A percentile compares a stretch with the other conserved stretches of the same genome.
These are phyloP conservation scores for Boletus bicolor DNA, from an alignment of 768 basidiomycete genomes.

Conservation along the genomic window DNA sequence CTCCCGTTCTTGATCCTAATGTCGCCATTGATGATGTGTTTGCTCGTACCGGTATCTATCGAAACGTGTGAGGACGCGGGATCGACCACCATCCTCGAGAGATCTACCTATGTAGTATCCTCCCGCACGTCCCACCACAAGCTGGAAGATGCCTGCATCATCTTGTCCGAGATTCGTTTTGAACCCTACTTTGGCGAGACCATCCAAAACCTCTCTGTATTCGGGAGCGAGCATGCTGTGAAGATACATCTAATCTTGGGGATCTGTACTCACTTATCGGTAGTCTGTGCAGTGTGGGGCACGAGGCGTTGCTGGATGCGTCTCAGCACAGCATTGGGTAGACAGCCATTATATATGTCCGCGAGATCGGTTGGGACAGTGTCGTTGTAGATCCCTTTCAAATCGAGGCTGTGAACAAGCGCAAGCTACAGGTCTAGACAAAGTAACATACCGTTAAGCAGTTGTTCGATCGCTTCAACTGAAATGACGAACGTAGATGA, in stretches of 20 bases:
- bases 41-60: conserved; percentile 39
- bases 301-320: conserved; percentile 21
- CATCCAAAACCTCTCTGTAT: conserved; percentile 35
- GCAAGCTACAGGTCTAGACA: not conserved
- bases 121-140: conserved; percentile 30
- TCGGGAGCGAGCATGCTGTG: not conserved
- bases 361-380: conserved; percentile 21
- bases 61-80: not conserved
- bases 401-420: not conserved
- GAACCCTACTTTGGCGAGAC: conserved; percentile 38
- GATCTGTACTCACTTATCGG: conserved; percentile 23
- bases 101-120: conserved; percentile 41
- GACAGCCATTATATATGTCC: conserved; percentile 14
- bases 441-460: conserved; percentile 11
- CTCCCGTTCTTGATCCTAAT: conserved; percentile 51
- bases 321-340: conserved; percentile 17
- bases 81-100: no score
- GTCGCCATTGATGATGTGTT: conserved; percentile 43
- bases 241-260: not conserved
- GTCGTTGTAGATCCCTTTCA: conserved; percentile 18
- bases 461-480: not conserved
- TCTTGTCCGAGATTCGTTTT: conserved; percentile 35
- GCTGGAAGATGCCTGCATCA: conserved; percentile 31
- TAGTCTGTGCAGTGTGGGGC: conserved; percentile 19
- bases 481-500: conserved; percentile 26